Conservation (phyloP, 805 yeast genomes). For the Zygoascus bituminiphila region DNA sequence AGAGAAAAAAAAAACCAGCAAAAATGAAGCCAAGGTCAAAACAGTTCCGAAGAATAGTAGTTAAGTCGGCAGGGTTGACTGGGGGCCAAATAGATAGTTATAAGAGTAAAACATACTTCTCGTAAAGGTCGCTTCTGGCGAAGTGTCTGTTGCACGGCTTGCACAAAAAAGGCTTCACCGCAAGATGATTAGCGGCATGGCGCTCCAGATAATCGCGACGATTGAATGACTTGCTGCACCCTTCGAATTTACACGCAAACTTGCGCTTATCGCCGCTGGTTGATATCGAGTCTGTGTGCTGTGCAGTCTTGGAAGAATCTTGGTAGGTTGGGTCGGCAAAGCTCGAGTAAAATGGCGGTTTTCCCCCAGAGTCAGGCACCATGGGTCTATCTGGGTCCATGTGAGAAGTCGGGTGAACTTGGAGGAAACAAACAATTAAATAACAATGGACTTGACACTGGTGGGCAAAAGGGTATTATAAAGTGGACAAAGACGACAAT, state of each 20-base stretch:
- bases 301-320: too few relatives aligned
- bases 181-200: conserved; percentile 31
- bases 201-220: conserved; percentile 31
- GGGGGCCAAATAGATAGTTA: too few relatives aligned
- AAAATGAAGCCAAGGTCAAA: neutral
- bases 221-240: conserved; percentile 23
- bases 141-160: conserved; percentile 29
- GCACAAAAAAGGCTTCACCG: conserved; percentile 29
- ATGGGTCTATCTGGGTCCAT: neutral
- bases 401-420: neutral
- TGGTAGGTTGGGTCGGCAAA: neutral
- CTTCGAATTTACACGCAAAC: conserved; percentile 5
- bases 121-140: conserved; percentile 29
- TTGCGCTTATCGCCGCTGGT: neutral
- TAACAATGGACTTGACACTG: too few relatives aligned
- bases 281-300: too few relatives aligned
- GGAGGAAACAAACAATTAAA: too few relatives aligned
- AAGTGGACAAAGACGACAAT: too few relatives aligned
- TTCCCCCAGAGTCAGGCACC: neutral
- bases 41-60: neutral
- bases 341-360: neutral
- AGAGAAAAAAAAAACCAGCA: neutral
- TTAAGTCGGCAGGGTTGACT: too few relatives aligned
- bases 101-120: conserved; percentile 19
- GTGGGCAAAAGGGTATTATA: too few relatives aligned